A percentile compares a stretch with the other conserved stretches of the same genome.
Evolutionary conservation across 371 early-diverging fungal genomes (phyloP).

Genomic region (Mucor irregularis): DNA sequence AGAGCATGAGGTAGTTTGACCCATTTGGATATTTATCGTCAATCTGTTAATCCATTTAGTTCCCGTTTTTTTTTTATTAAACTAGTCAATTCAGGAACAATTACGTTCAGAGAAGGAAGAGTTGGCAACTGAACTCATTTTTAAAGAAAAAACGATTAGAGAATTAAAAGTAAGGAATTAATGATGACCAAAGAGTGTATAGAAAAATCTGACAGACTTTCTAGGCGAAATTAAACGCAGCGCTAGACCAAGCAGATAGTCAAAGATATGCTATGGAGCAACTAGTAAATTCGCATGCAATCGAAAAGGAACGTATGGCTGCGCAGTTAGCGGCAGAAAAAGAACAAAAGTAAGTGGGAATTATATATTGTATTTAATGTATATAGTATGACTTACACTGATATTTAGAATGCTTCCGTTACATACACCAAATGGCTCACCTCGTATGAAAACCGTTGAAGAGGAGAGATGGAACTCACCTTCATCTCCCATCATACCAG

Average conservation of each 20-base stretch:
- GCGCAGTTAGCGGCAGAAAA: not conserved
- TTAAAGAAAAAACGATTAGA: conserved; percentile 9
- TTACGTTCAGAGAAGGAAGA: not conserved
- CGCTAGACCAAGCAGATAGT: conserved; percentile 12
- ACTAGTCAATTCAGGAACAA: conserved; percentile 3
- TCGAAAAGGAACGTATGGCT: conserved; percentile 1
- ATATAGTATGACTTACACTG: too few relatives aligned
- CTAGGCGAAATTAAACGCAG: conserved; percentile 4
- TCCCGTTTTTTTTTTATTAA: not conserved
- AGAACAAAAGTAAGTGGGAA: not conserved
- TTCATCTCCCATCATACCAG: not conserved
- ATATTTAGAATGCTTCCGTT: too few relatives aligned
- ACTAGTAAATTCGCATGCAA: conserved; percentile 16
- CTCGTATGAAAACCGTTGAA: conserved; percentile 11
- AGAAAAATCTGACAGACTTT: not conserved
- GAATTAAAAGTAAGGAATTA: conserved; percentile 13
- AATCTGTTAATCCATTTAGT: not conserved
- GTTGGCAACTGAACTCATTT: not conserved
- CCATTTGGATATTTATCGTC: not conserved
- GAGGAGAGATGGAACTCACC: not conserved
- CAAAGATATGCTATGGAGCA: conserved; percentile 15
- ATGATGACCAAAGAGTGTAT: too few relatives aligned
- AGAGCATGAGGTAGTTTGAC: conserved; percentile 16
- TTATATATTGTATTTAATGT: too few relatives aligned
- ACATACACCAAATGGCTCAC: conserved; percentile 25